These are phyloP conservation scores for Nigrospora oryzae DNA, from an alignment of 2,329 filamentous ascomycete genomes.

Conservation along the genomic window DNA sequence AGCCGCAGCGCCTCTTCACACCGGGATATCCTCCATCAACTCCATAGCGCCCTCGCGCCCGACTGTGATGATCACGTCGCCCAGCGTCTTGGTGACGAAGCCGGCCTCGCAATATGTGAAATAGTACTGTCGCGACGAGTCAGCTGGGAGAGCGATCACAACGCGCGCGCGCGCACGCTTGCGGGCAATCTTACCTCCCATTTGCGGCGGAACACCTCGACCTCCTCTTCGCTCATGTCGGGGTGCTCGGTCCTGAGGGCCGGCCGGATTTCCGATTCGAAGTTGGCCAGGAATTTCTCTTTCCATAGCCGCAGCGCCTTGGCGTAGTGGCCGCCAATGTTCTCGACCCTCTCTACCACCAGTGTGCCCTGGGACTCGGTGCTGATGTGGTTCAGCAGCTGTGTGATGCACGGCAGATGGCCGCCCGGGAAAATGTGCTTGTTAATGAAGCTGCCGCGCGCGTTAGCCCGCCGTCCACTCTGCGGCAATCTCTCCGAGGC, in stretches of 20 bases:
- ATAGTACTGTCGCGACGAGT: constrained; percentile 46
- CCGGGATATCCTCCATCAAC: constrained; percentile 62
- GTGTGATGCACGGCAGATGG: constrained; percentile 52
- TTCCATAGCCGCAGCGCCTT: constrained; percentile 62
- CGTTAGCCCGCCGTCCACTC: background rate
- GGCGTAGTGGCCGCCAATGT: constrained; percentile 67
- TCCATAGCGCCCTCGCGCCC: constrained; percentile 56
- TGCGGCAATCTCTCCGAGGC: background rate
- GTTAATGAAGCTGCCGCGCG: constrained; percentile 52
- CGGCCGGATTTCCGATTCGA: constrained; percentile 50
- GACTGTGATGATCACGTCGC: constrained; percentile 65
- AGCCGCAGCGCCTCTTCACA: constrained; percentile 27
- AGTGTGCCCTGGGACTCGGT: constrained; percentile 52
- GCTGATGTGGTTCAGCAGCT: constrained; percentile 51
- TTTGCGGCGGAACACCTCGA: constrained; percentile 61
- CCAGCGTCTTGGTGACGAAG: constrained; percentile 62
- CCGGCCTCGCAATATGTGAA: constrained; percentile 70
- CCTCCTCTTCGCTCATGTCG: constrained; percentile 49
- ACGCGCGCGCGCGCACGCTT: background rate
- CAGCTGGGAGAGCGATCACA: background rate
- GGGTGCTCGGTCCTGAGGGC: constrained; percentile 51
- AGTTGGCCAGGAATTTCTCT: constrained; percentile 56
- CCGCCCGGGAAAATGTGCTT: constrained; percentile 76
- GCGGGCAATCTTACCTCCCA: constrained; percentile 48
- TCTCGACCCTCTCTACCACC: constrained; percentile 59